phyloP scores from a whole-genome alignment of 2,329 filamentous ascomycete species.

The Pseudophaeomoniella oleicola region DNA sequence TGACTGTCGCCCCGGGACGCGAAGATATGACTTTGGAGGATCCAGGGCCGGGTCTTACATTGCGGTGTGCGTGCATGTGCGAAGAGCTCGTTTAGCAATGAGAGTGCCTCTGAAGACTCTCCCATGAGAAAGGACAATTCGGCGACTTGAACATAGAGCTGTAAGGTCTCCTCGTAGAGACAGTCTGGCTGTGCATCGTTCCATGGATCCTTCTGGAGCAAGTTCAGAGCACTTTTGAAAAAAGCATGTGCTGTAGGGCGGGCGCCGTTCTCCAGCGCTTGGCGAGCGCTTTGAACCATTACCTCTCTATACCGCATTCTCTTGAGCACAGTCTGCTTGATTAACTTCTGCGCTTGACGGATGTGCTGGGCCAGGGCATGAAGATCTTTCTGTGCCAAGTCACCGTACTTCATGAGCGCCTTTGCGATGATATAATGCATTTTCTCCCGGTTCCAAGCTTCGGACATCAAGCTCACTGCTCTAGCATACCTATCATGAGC shows the following conservation, averaged over 20 bases:
- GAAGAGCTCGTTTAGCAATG: conserved; percentile 57
- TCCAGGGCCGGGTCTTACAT: conserved; percentile 72
- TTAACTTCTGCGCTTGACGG: conserved; percentile 60
- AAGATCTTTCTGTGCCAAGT: conserved; percentile 44
- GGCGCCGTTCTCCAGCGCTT: conserved; percentile 68
- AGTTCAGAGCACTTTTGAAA: conserved; percentile 57
- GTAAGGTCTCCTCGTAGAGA: conserved; percentile 73
- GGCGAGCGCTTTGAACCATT: conserved; percentile 63
- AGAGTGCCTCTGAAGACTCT: conserved; percentile 51
- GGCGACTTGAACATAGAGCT: conserved; percentile 62
- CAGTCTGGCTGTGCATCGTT: conserved; percentile 53
- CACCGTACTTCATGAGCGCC: conserved; percentile 58
- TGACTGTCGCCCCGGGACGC: conserved; percentile 58
- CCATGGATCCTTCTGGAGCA: conserved; percentile 76
- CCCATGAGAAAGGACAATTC: conserved; percentile 73
- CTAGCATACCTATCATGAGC: conserved; percentile 77
- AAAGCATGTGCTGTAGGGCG: conserved; percentile 70
- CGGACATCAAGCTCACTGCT: conserved; percentile 54
- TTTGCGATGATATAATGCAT: conserved; percentile 90
- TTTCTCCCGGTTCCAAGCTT: conserved; percentile 50
- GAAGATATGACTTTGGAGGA: conserved; percentile 67
- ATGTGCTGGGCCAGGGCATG: conserved; percentile 72
- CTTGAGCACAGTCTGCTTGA: conserved; percentile 48
- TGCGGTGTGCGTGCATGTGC: conserved; percentile 53
- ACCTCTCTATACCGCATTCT: conserved; percentile 58